Evolutionary conservation across 441 rosid species (phyloP), one percentile per base, ranked within the genome.

Genomic region (Brassica hybrid): DNA sequence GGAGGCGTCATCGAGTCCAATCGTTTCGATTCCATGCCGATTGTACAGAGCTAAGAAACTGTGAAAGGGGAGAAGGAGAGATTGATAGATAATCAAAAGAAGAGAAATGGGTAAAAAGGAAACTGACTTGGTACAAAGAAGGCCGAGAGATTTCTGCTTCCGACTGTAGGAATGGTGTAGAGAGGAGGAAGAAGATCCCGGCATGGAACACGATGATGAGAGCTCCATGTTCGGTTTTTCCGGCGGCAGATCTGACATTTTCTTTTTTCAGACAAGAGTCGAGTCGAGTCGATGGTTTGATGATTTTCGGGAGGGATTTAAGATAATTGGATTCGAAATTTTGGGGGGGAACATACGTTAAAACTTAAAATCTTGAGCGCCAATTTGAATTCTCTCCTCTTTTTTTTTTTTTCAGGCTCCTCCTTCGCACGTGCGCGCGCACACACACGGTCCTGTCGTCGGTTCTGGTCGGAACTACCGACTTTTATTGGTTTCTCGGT

Each of bases 1-100:
- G 4, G 98, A 93, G 16, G 99, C 98, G 21, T 89, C 99, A 50
- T 95, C 96, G 8, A 95, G 94, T 64, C 98, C 96, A 59, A 95
- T 84, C 67, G 54, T 79, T 16, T 91, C 91, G 50, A 90, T 85
- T 10, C 84, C 94, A 2, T 86, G 89, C 8, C 78, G 89, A 65
- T 89, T 84, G 43, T 95, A 95, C 70, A 95, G 43, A 58, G 82
- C 86, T 85, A 95, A 79, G 85, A 95, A 95, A 82, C 98, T 95
- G 74, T 72, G 0, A 12, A 70, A 0, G 9, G 23, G 23, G 0
- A 21, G 30, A 1, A 56, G 56, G 36, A 63, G 76, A 0, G 65
- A 59, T 34, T 59, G 17, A 14, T n/a, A 50, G 23, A 17, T 52
- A 16, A 41, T 10, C 0, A 11, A 36, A 60, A n/a, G 71, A 19